Percentiles rank a stretch among this genome's conserved stretches.
phyloP scores from a whole-genome alignment of 768 basidiomycete species.

The Tremella mesenterica region DNA sequence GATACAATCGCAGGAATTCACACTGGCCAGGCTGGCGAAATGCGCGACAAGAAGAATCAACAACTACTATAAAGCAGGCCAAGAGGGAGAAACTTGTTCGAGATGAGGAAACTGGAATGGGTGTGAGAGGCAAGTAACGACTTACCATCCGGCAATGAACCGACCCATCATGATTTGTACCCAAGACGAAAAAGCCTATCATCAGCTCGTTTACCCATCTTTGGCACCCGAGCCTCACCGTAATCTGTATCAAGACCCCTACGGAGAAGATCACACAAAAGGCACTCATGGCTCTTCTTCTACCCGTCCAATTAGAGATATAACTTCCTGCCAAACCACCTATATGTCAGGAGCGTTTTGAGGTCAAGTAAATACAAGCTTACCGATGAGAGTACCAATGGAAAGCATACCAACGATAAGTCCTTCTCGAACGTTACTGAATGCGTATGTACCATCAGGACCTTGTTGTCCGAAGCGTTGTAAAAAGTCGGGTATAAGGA shows the following conservation, averaged over 20 bases:
- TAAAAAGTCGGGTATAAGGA: constrained; percentile 52
- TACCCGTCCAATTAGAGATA: constrained; percentile 57
- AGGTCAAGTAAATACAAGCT: no score
- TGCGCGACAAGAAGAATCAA: no score
- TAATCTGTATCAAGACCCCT: background rate
- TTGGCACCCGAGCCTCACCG: constrained; percentile 49
- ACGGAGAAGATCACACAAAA: constrained; percentile 47
- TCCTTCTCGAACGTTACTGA: constrained; percentile 52
- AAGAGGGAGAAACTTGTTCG: no score
- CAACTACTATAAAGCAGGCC: no score
- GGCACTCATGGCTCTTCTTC: constrained; percentile 58
- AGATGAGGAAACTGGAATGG: no score
- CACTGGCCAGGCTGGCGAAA: no score
- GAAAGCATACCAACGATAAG: constrained; percentile 64
- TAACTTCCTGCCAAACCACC: constrained; percentile 10
- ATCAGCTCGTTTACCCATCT: background rate
- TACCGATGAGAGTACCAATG: constrained; percentile 61
- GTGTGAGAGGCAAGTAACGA: constrained; percentile 25
- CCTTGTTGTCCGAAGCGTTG: constrained; percentile 53
- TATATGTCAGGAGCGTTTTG: background rate
- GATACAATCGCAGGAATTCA: no score
- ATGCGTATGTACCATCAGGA: constrained; percentile 49
- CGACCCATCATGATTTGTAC: constrained; percentile 59
- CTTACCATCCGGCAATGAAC: constrained; percentile 58
- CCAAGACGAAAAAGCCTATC: constrained; percentile 51